Evolutionary conservation across 805 yeast genomes (phyloP), one percentile per base, ranked within the genome.

Genomic region (Yarrowia osloensis): DNA sequence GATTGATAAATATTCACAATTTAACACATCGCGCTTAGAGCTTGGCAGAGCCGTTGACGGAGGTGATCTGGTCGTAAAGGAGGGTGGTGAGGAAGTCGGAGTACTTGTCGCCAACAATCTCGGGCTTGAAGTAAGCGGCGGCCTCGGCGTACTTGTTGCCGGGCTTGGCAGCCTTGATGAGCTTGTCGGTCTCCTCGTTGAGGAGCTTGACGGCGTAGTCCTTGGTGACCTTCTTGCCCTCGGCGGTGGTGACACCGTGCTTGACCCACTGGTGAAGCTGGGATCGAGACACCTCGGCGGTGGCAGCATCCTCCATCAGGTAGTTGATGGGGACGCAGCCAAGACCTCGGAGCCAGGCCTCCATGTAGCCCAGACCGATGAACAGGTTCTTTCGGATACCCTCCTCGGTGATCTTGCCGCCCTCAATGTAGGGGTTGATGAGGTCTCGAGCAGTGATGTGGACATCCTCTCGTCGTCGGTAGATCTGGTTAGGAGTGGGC

Each of bases 291-390:
- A 87, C 90, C 76, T 87, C 91, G 63, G 90, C 91, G 67, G 90
- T 87, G 65, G 90, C 91, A 37, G 91, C 91, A 73, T 87, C 91
- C 79, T 87, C 91, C 91, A 87, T 87, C 77, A 87, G 80, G 77
- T 82, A 85, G 81, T 88, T 86, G 78, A 87, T 87, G 70, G 91
- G 90, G 67, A 87, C 90, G 77, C 90, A 86, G 12, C 91, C 91
- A 68, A 85, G 78, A 66, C 88, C 88, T 69, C 89, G 80, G 72
- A 87, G 84, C 90, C 90, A 87, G 39, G 90, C 90, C 79, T 86
- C 90, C 79, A 86, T 85, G 78, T 87, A 87, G 26, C 88, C 84
- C 69, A 88, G 81, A 54, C 90, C 90, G 76, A 87, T 85, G 74
- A 79, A 79, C 70, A 87, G 78, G 78, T 85, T 87, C 73, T 84